Evolutionary conservation across 768 basidiomycete species (phyloP), one percentile per base, ranked within the genome.

Genomic region (Leucocoprinus birnbaumii): DNA sequence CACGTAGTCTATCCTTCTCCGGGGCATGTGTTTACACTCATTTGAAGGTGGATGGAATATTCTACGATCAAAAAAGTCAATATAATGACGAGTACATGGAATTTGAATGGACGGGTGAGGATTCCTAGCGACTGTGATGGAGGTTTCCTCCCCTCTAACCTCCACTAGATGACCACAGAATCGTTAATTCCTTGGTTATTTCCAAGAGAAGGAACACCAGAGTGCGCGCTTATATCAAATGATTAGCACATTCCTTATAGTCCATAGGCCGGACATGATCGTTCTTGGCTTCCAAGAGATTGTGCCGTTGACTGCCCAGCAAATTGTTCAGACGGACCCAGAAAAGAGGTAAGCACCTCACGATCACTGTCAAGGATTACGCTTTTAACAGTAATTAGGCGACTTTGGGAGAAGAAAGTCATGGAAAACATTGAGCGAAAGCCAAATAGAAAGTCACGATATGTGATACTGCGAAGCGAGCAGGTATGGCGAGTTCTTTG

Each of bases 211-310:
- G 80, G 94, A 94, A 62, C 70, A 86, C 47, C 13, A 38, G 26
- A 54, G 52, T 50, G 14, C 44, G 41, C 42, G 9, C 52, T n/a
- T n/a, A 26, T 59, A 59, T 31, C 57, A 57, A 44, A 57, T 63
- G 14, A 56, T 13, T 61, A 56, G 63, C 58, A 53, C 59, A 42
- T 38, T 59, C 14, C 54, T 18, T 16, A 40, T 18, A 41, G 54
- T 51, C 21, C n/a, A n/a, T 44, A 91, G 90, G 42, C 94, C 94
- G 5, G 94, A 98, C 65, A 84, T 98, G 58, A 87, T 96, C 66
- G 86, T 86, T 19, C 75, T 98, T 25, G 92, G 91, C 2, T 97
- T 98, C 66, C 95, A 99, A 69, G 97, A 99, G 70, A 94, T 99
- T 51, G 97, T 99, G 0, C 94, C 94, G 3, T 80, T 99, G 45